Base-by-base conservation (phyloP, 2,329 filamentous ascomycete species). In the Fusarium oligoseptatum region DNA sequence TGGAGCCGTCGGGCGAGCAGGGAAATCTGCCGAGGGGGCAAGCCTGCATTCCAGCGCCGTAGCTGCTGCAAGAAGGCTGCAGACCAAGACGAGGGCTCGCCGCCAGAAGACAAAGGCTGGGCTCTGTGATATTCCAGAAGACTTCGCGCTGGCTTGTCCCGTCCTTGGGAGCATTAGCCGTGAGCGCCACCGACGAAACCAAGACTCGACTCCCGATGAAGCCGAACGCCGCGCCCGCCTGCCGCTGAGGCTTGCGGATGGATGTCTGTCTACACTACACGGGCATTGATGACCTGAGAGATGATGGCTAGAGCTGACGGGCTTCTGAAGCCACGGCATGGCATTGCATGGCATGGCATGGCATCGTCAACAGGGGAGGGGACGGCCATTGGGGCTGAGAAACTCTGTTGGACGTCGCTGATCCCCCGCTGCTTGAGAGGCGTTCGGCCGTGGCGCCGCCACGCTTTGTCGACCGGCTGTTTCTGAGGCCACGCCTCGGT, bases 81-180 rank as follows among this genome's bases (percentile, higher is more conserved):
- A 71, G 29, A 60, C 56, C 58, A 63, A 45, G 50, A 56, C 55
- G 55, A 43, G 43, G 60, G 36, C 67, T 65, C 36, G 66, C 64
- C 43, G 66, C 58, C 67, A 62, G 45, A 50, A 27, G 45, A 22
- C 22, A 50, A 60, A 64, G 67, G 60, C 66, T 70, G 62, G 58
- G 60, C 39, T 70, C 61, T 29, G 60, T 67, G 64, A 75, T 68
- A 80, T 80, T 80, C 80, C 80, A 81, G 77, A 81, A 80, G 75
- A 63, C 70, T 79, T 80, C 76, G 36, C 76, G 41, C 66, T 72
- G 67, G 66, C 67, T 72, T 72, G 61, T 60, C 70, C 50, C 68
- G 64, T 56, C 57, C 43, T 48, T 68, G 66, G 43, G n/a, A 20
- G 45, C 32, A 56, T 64, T 39, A 66, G 50, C 36, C 52, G 45